Percentiles rank a stretch among this genome's conserved stretches.
Evolutionary conservation across 2,329 filamentous ascomycete genomes (phyloP).

Genomic region (Ilyonectria sp.): DNA sequence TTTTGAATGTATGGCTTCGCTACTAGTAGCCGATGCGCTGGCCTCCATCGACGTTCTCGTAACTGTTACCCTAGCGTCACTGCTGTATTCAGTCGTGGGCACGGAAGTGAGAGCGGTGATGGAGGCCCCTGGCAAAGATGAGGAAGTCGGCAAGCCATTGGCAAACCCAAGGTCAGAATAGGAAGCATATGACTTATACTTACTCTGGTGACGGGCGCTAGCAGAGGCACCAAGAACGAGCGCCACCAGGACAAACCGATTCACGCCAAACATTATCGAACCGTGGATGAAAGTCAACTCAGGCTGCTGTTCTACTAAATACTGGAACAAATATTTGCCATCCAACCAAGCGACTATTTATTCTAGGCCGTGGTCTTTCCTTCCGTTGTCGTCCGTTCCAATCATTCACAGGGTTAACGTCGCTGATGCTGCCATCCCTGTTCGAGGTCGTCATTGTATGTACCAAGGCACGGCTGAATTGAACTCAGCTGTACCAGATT

Average conservation of each 20-base stretch:
- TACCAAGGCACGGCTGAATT: no score
- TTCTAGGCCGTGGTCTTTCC: no score
- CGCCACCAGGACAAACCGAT: conserved; percentile 29
- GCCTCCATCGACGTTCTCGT: neutral
- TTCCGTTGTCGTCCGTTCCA: no score
- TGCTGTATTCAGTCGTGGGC: neutral
- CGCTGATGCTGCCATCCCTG: no score
- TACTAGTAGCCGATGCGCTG: neutral
- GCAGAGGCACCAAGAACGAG: conserved; percentile 33
- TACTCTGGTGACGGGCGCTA: conserved; percentile 26
- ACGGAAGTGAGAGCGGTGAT: neutral
- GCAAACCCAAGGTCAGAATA: neutral
- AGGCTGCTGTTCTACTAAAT: no score
- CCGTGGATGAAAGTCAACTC: no score
- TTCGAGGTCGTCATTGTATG: no score
- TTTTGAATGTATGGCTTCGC: neutral
- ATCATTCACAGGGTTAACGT: no score
- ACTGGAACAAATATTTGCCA: no score
- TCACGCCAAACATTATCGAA: conserved; percentile 38
- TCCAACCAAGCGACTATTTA: no score
- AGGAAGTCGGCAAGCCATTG: neutral
- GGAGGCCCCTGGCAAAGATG: neutral
- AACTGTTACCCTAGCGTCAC: neutral
- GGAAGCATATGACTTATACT: neutral
- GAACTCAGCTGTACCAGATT: no score